Evolutionary conservation across 208 protist species (phyloP).

Genomic region (Crithidia bombi): DNA sequence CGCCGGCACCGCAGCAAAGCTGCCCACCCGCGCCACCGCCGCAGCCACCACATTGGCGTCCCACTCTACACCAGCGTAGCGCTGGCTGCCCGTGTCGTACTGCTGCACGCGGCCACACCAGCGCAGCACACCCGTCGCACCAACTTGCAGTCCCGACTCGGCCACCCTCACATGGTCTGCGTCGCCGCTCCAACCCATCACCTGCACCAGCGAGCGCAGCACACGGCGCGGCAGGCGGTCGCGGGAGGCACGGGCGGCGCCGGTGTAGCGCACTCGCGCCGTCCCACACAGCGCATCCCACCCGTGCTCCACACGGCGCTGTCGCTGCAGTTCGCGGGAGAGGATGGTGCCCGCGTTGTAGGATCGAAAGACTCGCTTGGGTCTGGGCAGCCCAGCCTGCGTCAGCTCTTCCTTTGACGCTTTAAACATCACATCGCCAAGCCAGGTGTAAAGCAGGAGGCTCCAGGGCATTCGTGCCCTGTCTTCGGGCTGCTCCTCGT

Average conservation of each 20-base stretch:
- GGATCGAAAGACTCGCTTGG: constrained; percentile 4
- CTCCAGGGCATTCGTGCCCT: constrained; percentile 17
- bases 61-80: constrained; percentile 70
- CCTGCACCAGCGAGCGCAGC: not conserved
- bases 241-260: not conserved
- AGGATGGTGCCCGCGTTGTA: constrained; percentile 12
- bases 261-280: constrained; percentile 14
- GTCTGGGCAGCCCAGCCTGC: not conserved
- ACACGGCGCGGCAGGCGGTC: constrained; percentile 3
- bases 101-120: constrained; percentile 58
- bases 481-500: constrained; percentile 31
- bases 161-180: not conserved
- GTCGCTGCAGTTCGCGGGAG: constrained; percentile 24
- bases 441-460: constrained; percentile 42
- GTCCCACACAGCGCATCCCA: constrained; percentile 39
- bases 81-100: constrained; percentile 33
- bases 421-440: constrained; percentile 31
- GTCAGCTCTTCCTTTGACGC: constrained; percentile 6
- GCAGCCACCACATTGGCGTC: not conserved
- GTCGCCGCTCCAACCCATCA: not conserved
- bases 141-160: not conserved
- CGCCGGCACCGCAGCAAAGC: not conserved
- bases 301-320: constrained; percentile 33
- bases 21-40: not conserved
- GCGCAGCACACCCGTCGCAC: constrained; percentile 37